phyloP scores from a whole-genome alignment of 768 basidiomycete genomes.

The Clavulina sp. region DNA sequence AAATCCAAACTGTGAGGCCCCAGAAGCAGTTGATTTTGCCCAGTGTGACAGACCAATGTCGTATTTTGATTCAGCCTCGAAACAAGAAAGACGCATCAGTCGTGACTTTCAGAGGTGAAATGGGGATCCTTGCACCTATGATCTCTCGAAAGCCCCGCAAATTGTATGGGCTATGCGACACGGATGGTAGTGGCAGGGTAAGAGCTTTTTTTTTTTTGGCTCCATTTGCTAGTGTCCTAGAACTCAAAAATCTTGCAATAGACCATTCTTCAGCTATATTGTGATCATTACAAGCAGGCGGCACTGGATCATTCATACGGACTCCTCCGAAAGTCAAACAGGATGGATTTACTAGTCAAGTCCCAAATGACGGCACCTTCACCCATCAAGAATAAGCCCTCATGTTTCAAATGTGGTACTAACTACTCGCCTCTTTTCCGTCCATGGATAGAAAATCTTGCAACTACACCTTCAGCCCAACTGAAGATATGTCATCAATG shows the following conservation, averaged over 20 bases:
- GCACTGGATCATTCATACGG: slow-evolving; percentile 55
- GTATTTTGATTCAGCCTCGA: slow-evolving; percentile 8
- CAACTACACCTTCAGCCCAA: background rate
- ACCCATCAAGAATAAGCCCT: slow-evolving; percentile 16
- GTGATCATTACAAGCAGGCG: slow-evolving; percentile 69
- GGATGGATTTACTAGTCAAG: slow-evolving; percentile 54
- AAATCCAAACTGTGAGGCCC: slow-evolving; percentile 68
- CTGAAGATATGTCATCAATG: slow-evolving; percentile 29
- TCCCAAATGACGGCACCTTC: background rate
- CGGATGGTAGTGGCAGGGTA: slow-evolving; percentile 69
- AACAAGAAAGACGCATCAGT: background rate
- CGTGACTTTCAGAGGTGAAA: slow-evolving; percentile 59
- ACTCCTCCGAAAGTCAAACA: slow-evolving; percentile 72
- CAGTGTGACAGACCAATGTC: no score
- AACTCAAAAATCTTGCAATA: slow-evolving; percentile 17
- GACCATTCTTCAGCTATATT: slow-evolving; percentile 85
- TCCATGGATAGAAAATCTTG: slow-evolving; percentile 29
- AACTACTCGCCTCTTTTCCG: slow-evolving; percentile 62
- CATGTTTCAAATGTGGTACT: slow-evolving; percentile 45
- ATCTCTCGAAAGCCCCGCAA: slow-evolving; percentile 34
- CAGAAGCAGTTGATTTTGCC: no score
- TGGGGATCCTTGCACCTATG: slow-evolving; percentile 62
- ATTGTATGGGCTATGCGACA: slow-evolving; percentile 43
- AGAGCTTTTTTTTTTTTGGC: slow-evolving; percentile 20
- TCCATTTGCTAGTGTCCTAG: background rate